Percentiles rank a stretch among this genome's conserved stretches.
Evolutionary conservation across 495 filamentous ascomycete genomes (phyloP).

Genomic region (Hypomontagnella monticulosa): DNA sequence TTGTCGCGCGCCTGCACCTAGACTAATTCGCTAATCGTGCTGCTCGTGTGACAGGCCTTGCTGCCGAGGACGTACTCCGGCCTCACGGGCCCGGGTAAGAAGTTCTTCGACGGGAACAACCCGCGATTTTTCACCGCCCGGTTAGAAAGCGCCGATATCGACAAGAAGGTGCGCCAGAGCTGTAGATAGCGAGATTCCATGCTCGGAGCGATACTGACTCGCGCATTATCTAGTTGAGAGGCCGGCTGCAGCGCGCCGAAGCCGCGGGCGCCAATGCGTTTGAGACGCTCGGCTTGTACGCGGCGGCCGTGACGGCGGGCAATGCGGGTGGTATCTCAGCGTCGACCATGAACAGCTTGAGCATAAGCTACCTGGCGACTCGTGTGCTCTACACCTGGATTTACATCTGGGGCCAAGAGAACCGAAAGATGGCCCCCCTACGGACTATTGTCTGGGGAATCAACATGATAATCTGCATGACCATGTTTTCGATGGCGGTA

Average conservation of each 20-base stretch:
- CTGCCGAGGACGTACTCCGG: constrained; percentile 56
- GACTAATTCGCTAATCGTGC: neutral
- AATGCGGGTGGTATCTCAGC: constrained; percentile 52
- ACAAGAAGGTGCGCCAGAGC: constrained; percentile 51
- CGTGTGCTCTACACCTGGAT: constrained; percentile 57
- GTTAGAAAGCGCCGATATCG: constrained; percentile 52
- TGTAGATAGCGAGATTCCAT: too few relatives aligned
- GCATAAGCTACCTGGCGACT: constrained; percentile 52
- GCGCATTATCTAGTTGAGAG: constrained; percentile 10
- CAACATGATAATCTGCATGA: constrained; percentile 43
- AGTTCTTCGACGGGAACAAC: constrained; percentile 40
- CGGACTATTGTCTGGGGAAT: constrained; percentile 53
- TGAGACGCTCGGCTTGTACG: constrained; percentile 61
- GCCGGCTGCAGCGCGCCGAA: constrained; percentile 58
- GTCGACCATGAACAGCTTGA: constrained; percentile 51
- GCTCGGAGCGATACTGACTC: too few relatives aligned
- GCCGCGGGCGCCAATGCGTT: constrained; percentile 58
- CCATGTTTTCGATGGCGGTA: constrained; percentile 58
- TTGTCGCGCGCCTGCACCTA: neutral
- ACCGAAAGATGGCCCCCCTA: constrained; percentile 44
- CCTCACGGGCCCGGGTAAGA: constrained; percentile 44
- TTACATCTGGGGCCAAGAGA: constrained; percentile 56
- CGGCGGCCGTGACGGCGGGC: constrained; percentile 60
- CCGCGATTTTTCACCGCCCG: constrained; percentile 48
- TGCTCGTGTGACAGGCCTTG: constrained; percentile 18